Percentiles rank a stretch among this genome's conserved stretches.
Evolutionary conservation across 2,329 filamentous ascomycete species (phyloP).

Genomic region (Tolypocladium album): DNA sequence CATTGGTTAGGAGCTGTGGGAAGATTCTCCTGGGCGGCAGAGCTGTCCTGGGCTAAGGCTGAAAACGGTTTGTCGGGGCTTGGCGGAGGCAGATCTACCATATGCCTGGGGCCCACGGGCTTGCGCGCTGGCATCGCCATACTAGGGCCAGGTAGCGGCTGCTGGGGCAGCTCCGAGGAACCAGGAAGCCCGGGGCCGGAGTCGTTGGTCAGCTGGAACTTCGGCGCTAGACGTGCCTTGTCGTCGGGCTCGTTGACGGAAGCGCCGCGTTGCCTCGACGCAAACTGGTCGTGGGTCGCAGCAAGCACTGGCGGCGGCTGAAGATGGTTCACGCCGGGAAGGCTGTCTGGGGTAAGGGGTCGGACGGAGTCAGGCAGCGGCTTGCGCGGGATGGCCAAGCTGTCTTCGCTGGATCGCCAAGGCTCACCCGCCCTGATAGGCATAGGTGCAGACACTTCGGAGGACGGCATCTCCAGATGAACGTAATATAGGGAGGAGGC

Average conservation of each 20-base stretch:
- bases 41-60: background rate
- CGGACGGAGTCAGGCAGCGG: constrained; percentile 30
- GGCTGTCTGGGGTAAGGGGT: constrained; percentile 15
- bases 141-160: constrained; percentile 6
- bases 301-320: background rate
- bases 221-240: constrained; percentile 1
- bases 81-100: constrained; percentile 2
- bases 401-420: constrained; percentile 33
- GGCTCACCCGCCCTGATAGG: constrained; percentile 17
- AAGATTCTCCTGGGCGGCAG: background rate
- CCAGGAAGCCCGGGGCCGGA: constrained; percentile 4
- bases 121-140: constrained; percentile 13
- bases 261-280: constrained; percentile 4
- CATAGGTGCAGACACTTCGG: constrained; percentile 31
- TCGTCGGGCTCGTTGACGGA: constrained; percentile 12
- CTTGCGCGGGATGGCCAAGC: constrained; percentile 40
- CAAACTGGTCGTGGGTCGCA: background rate
- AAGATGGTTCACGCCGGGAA: constrained; percentile 3
- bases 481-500: constrained; percentile 84
- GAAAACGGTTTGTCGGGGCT: background rate
- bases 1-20: background rate
- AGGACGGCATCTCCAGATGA: constrained; percentile 51
- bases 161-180: background rate
- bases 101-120: constrained; percentile 15
- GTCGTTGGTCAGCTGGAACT: constrained; percentile 5